A percentile compares a stretch with the other conserved stretches of the same genome.
phyloP scores from a whole-genome alignment of 768 basidiomycete genomes.

The Tremella yokohamensis region DNA sequence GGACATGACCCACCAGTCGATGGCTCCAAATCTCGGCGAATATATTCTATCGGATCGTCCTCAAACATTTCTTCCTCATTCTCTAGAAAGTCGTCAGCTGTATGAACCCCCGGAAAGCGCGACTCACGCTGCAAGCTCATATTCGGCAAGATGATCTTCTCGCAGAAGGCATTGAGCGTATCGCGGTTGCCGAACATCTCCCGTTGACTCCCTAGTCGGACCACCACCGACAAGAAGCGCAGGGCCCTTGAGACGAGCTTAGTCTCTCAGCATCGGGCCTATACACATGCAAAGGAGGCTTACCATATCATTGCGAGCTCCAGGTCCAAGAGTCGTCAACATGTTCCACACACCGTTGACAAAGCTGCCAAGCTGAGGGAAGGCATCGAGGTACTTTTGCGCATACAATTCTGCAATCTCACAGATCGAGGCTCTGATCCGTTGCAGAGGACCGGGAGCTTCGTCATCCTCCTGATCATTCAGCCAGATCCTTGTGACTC shows the following conservation, averaged over 20 bases:
- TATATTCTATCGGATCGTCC: conserved; percentile 93
- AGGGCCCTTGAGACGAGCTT: conserved; percentile 82
- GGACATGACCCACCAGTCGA: conserved; percentile 54
- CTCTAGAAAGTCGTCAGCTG: conserved; percentile 52
- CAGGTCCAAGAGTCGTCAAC: conserved; percentile 62
- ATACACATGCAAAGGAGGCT: conserved; percentile 28
- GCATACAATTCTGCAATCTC: conserved; percentile 78
- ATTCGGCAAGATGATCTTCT: conserved; percentile 92
- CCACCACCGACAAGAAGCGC: conserved; percentile 84
- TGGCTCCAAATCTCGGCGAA: conserved; percentile 75
- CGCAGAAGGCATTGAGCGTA: conserved; percentile 74
- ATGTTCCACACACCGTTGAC: conserved; percentile 89
- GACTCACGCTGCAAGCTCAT: conserved; percentile 66
- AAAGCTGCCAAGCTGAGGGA: conserved; percentile 56
- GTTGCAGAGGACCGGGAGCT: conserved; percentile 78
- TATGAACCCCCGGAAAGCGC: neutral
- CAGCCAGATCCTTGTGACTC: neutral
- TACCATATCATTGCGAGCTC: conserved; percentile 71
- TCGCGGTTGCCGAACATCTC: conserved; percentile 69
- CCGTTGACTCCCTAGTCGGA: conserved; percentile 80
- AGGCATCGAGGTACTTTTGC: conserved; percentile 53
- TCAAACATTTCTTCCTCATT: conserved; percentile 94
- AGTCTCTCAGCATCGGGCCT: neutral
- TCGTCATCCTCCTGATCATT: conserved; percentile 62
- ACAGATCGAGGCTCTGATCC: conserved; percentile 81